Evolutionary conservation across 352 stramenopile species (phyloP), one percentile per base, ranked within the genome.

Genomic region (Pythium insidiosum): DNA sequence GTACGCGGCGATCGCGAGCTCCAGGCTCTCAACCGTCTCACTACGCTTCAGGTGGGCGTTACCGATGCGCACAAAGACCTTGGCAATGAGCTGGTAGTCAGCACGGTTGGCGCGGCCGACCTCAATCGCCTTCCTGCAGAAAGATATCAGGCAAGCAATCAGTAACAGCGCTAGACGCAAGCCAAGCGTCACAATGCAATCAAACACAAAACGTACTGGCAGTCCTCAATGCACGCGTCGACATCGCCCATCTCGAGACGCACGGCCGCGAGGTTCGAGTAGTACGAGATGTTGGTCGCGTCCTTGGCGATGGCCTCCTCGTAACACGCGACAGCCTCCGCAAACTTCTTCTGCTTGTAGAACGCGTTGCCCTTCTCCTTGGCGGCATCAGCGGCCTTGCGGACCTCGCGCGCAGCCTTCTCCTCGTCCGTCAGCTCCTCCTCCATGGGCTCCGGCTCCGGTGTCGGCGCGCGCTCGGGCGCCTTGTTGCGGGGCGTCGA

Each of bases 271-370:
- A 97, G 94, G 73, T 99, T 99, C 50, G 82, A 97, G 42, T 96
- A 66, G 71, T 98, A 98, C 24, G 92, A 88, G 68, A 99, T 97
- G 73, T 98, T 98, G 38, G 76, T 92, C 11, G 78, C 75, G 66
- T 99, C 87, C 51, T 98, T 82, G 25, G 73, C 81, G 51, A 98
- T 97, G 2, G 96, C 96, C 59, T 98, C 94, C 19, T 96, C 81
- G 75, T 99, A 99, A 43, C 86, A 88, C 44, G 73, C 83, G 21
- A 99, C 68, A 20, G 81, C 81, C 37, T 94, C 81, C 1, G 94
- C 73, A 57, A 99, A 99, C 55, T 97, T 58, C 63, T 99, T 98
- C 34, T 84, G 50, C 77, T 99, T 98, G 90, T 99, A 99, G 6
- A 98, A 70, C 5, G 79, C 73, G 58, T 99, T 99, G 34, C 96